Base-by-base conservation (phyloP, 2,329 filamentous ascomycete genomes). In the Phaeosphaeria sp. region DNA sequence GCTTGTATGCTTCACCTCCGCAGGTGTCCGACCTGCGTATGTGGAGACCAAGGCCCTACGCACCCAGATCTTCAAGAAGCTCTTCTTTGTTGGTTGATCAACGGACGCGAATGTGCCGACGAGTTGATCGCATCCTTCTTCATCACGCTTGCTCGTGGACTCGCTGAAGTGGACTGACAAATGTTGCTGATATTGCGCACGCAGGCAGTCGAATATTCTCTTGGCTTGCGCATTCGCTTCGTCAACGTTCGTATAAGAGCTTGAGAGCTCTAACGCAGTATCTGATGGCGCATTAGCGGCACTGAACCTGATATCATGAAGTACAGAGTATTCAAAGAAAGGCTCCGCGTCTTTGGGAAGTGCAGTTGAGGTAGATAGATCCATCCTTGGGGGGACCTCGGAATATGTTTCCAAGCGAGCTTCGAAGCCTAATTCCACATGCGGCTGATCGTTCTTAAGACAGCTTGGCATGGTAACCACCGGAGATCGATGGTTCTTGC, bases 251-350 rank as follows among this genome's bases (percentile, higher is more conserved):
- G 56, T 65, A 48, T 56, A 62, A 0, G 62, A 54, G 11, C 43
- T 58, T 3, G 47, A 54, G 13, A 65, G 46, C 23, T 62, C 60
- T 10, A 44, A 54, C 0, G 49, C 47, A 2, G 21, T 5, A 10
- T 27, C 36, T 6, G 53, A 25, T 6, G 49, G 10, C 44, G 58
- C 65, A 20, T 23, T 30, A 1, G 52, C 55, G 15, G 27, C 17
- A 18, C 39, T 43, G 6, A 39, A 48, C 64, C 67, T 68, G 0
- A 57, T n/a, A 17, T 60, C 67, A 20, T 70, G 61, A 10, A 59
- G 62, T 9, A 71, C 36, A 0, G 62, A 58, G 52, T 71, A 73
- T 22, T 72, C 66, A 18, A 71, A 71, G 46, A 67, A 72, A 4
- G 66, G 52, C n/a, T 68, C 60, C 23, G 64, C 58, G 23, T 51